These are phyloP conservation scores for Fusarium pseudocircinatum DNA, from an alignment of 2,329 filamentous ascomycete species.

Conservation along the genomic window DNA sequence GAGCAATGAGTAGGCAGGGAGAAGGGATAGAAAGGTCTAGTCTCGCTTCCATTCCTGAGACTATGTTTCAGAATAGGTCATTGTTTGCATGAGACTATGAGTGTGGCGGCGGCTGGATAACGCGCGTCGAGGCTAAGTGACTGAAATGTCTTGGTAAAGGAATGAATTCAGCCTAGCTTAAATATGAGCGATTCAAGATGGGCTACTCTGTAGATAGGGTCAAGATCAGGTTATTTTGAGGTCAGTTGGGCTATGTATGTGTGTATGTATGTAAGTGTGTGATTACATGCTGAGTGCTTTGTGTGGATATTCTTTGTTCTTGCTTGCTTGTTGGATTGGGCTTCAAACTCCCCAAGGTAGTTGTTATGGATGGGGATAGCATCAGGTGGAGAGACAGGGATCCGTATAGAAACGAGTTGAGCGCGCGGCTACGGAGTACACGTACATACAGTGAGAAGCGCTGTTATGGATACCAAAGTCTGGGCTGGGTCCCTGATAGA, in stretches of 20 bases:
- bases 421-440: constrained; percentile 21
- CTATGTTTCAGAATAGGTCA: constrained; percentile 31
- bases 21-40: constrained; percentile 18
- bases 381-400: background rate
- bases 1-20: background rate
- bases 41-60: constrained; percentile 10
- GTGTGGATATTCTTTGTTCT: constrained; percentile 16
- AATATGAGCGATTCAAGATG: background rate
- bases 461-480: background rate
- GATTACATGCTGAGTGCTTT: background rate
- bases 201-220: background rate
- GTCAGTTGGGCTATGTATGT: background rate
- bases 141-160: constrained; percentile 23
- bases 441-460: constrained; percentile 1
- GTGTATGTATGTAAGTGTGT: background rate
- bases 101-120: constrained; percentile 26
- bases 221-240: background rate
- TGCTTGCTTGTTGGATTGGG: background rate
- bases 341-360: background rate
- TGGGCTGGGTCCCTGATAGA: background rate
- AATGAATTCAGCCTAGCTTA: constrained; percentile 21
- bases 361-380: background rate
- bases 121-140: constrained; percentile 25
- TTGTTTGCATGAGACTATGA: constrained; percentile 17
- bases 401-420: background rate